Evolutionary conservation across 257 asterid species (phyloP).

Genomic region (Anisodus acutangulus): DNA sequence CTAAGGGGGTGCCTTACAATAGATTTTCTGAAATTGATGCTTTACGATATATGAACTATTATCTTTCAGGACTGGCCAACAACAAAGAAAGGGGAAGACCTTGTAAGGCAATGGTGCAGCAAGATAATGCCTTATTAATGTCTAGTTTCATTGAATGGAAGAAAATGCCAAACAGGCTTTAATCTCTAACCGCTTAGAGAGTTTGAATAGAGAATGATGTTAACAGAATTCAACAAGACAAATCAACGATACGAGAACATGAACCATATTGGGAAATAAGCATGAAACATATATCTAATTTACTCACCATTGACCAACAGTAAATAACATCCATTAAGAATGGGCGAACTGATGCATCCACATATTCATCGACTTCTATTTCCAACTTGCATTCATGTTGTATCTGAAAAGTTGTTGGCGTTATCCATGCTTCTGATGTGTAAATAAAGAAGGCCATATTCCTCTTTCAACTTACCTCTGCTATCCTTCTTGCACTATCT

Average conservation of each 20-base stretch:
- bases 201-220: slow-evolving; percentile 19
- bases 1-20: too few relatives aligned
- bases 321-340: slow-evolving; percentile 92
- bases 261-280: background rate
- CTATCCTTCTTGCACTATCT: slow-evolving; percentile 90
- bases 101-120: background rate
- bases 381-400: slow-evolving; percentile 95
- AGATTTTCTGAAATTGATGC: background rate
- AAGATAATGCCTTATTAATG: background rate
- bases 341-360: slow-evolving; percentile 87
- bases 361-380: slow-evolving; percentile 89
- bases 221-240: background rate
- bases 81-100: slow-evolving; percentile 10
- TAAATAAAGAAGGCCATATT: slow-evolving; percentile 1
- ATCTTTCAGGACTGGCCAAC: background rate
- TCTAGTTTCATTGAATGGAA: background rate
- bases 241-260: background rate
- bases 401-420: slow-evolving; percentile 51
- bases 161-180: slow-evolving; percentile 22
- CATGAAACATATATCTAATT: background rate
- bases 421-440: background rate
- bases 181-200: background rate
- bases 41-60: background rate
- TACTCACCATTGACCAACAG: slow-evolving; percentile 93
- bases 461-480: slow-evolving; percentile 60